phyloP scores from a whole-genome alignment of 257 asterid species.

The Nicotiana undulata region DNA sequence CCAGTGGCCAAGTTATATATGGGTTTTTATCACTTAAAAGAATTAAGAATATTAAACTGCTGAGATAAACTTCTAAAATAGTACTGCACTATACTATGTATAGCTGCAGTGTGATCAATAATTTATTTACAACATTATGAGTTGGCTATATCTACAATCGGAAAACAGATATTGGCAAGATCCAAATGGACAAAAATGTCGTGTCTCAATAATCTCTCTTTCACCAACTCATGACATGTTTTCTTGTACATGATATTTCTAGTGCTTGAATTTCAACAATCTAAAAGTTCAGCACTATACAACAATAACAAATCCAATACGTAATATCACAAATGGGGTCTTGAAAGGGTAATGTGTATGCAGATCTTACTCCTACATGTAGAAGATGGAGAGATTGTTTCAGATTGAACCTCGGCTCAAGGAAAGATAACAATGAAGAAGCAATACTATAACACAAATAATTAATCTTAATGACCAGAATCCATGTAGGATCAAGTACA shows the following conservation, averaged over 20 bases:
- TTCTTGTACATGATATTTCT: neutral
- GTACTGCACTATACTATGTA: neutral
- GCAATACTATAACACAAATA: too few relatives aligned
- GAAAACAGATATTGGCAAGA: neutral
- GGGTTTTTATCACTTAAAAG: too few relatives aligned
- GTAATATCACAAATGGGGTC: too few relatives aligned
- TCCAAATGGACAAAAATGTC: slow-evolving; percentile 2
- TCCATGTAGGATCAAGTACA: neutral
- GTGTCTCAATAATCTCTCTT: neutral
- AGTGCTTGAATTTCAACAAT: neutral
- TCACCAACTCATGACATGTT: neutral
- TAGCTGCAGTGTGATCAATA: neutral
- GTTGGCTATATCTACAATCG: neutral
- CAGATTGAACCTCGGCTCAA: too few relatives aligned
- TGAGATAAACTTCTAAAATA: too few relatives aligned
- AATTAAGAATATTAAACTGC: too few relatives aligned
- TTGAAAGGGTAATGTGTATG: too few relatives aligned
- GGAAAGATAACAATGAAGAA: too few relatives aligned
- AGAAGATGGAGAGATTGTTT: too few relatives aligned
- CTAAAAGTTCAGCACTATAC: neutral
- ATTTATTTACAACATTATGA: neutral
- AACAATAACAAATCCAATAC: neutral
- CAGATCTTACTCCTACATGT: too few relatives aligned
- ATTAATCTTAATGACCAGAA: neutral
- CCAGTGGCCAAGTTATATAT: too few relatives aligned